Base-by-base conservation (phyloP, 352 stramenopile genomes). In the Pythium folliculosum region DNA sequence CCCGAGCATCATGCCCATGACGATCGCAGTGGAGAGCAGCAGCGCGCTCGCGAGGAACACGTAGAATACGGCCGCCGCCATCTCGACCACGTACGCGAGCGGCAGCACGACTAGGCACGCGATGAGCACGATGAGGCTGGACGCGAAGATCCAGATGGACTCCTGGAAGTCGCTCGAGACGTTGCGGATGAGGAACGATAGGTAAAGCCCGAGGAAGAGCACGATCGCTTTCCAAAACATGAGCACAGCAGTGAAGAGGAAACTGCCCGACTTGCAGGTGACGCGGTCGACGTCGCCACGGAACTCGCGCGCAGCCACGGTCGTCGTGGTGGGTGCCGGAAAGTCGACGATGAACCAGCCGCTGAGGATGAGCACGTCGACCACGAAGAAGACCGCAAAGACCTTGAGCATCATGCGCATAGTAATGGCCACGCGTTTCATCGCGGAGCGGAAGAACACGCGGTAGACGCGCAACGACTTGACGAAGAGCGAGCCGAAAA, bases 121-220 rank as follows among this genome's bases (percentile, higher is more conserved):
- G 5, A 77, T 38, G 3, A 79, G 40, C 19, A 81, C 69, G 0
- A 77, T 44, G 6, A 70, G 5, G 4, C 51, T 47, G 3, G 71
- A 70, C 0, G 64, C 59, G 23, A 78, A 75, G 19, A 81, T 81
- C 71, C 71, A 79, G 16, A 75, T 63, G 14, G 75, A 73, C 25
- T 75, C 77, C 57, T 82, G 77, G 32, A 84, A 84, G 47, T 84
- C 77, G 4, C 44, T 44, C 49, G 71, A 77, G 8, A 77, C 67
- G 14, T 78, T 22, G 64, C 52, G 62, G 27, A 69, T 60, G 17
- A 69, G 53, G 38, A 69, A 69, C 44, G 52, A 69, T 43, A 40
- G 22, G 47, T 71, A 75, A 13, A 69, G 16, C 17, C 69, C 69
- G 25, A 69, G 48, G 49, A 63, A 65, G 13, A 73, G 63, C 53